phyloP scores from a whole-genome alignment of 805 yeast genomes.

The Saccharomyces cerevisiae region DNA sequence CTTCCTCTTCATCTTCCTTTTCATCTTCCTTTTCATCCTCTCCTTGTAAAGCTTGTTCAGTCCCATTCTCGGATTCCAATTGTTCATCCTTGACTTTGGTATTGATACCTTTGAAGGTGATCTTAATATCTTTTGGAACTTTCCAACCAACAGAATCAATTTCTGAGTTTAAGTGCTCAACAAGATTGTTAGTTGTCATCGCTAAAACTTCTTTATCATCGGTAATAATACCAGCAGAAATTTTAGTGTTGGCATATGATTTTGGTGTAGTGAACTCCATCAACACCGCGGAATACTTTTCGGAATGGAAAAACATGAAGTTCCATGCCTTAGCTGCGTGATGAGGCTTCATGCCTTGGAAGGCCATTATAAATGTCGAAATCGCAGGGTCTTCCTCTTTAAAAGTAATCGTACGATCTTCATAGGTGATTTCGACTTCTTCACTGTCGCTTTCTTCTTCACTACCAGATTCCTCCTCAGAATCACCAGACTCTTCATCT shows the following conservation, averaged over 20 bases:
- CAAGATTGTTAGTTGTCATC: conserved; percentile 58
- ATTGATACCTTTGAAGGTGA: conserved; percentile 46
- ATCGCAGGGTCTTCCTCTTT: conserved; percentile 24
- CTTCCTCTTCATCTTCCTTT: neutral
- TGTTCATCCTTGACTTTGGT: conserved; percentile 37
- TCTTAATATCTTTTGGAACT: conserved; percentile 61
- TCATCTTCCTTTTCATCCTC: neutral
- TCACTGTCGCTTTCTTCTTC: conserved; percentile 8
- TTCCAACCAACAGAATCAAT: conserved; percentile 88
- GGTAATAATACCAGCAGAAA: conserved; percentile 69
- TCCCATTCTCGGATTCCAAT: conserved; percentile 26
- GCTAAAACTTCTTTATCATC: conserved; percentile 54
- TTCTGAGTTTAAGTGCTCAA: conserved; percentile 46
- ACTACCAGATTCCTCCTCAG: neutral
- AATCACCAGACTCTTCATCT: conserved; percentile 8
- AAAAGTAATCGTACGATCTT: conserved; percentile 19
- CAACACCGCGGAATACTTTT: conserved; percentile 61
- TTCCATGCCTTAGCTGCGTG: conserved; percentile 98
- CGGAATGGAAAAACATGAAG: conserved; percentile 80
- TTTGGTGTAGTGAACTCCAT: conserved; percentile 96
- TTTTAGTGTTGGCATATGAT: conserved; percentile 76
- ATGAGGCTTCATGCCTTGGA: conserved; percentile 98
- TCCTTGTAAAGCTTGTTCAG: neutral
- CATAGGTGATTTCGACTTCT: conserved; percentile 13
- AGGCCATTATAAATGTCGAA: conserved; percentile 89